Percentiles rank a stretch among this genome's conserved stretches.
phyloP scores from a whole-genome alignment of 2,329 filamentous ascomycete species.

The Sporothrix sp. region DNA sequence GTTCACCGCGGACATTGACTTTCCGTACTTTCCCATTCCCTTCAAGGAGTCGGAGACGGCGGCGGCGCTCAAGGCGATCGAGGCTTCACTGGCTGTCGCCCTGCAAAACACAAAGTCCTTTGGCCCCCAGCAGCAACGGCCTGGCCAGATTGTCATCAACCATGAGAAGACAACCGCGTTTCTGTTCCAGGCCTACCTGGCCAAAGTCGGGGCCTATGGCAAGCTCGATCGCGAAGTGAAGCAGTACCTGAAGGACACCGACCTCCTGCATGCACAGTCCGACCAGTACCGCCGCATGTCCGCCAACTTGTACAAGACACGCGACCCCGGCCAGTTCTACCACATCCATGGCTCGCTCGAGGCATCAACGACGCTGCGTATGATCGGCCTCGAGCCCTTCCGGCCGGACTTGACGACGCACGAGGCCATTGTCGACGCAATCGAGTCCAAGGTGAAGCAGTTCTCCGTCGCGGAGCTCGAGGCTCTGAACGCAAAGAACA shows the following conservation, averaged over 20 bases:
- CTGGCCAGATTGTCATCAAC: conserved; percentile 29
- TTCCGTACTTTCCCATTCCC: conserved; percentile 19
- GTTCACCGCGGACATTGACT: conserved; percentile 13
- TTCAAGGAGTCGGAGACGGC: conserved; percentile 16
- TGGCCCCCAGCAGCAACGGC: conserved; percentile 31
- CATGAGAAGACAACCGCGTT: conserved; percentile 45
- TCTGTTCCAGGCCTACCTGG: conserved; percentile 48
- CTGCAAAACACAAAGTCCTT: conserved; percentile 34
- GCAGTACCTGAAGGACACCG: conserved; percentile 39
- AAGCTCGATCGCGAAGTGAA: conserved; percentile 37
- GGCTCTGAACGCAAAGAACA: conserved; percentile 31
- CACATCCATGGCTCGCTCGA: conserved; percentile 41
- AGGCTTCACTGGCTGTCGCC: conserved; percentile 49
- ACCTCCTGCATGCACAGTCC: conserved; percentile 60
- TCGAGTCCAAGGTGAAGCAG: conserved; percentile 35
- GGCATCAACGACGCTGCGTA: conserved; percentile 31
- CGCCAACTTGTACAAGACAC: conserved; percentile 18
- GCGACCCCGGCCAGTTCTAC: conserved; percentile 39
- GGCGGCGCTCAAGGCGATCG: conserved; percentile 24
- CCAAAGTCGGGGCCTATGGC: conserved; percentile 43
- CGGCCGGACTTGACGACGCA: conserved; percentile 28
- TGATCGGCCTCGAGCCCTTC: conserved; percentile 35
- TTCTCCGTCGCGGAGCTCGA: conserved; percentile 32
- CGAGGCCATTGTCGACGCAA: conserved; percentile 41
- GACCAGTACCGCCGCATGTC: conserved; percentile 41